These are phyloP conservation scores for Apophysomyces sp. DNA, from an alignment of 371 early-diverging fungal species.

Conservation along the genomic window DNA sequence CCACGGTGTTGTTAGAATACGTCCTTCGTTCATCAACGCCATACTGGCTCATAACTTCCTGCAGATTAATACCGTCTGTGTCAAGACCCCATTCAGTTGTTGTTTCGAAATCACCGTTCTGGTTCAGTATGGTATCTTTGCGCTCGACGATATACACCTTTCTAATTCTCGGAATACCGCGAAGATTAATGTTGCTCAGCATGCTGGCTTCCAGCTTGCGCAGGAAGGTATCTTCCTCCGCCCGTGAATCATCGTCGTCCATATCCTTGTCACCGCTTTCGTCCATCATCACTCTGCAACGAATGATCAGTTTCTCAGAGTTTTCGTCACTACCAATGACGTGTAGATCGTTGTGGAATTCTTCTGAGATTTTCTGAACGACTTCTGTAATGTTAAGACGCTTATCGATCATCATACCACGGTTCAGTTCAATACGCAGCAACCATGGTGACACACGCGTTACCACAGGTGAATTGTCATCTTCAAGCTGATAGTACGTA, in stretches of 20 bases:
- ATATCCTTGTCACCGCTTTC: constrained; percentile 60
- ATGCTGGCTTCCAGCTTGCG: constrained; percentile 83
- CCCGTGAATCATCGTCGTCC: constrained; percentile 64
- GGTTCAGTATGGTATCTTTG: constrained; percentile 56
- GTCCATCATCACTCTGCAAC: constrained; percentile 82
- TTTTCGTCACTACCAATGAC: constrained; percentile 94
- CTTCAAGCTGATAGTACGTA: constrained; percentile 88
- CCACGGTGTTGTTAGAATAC: constrained; percentile 92
- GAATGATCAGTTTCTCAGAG: constrained; percentile 85
- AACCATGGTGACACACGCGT: constrained; percentile 91
- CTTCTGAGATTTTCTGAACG: constrained; percentile 70
- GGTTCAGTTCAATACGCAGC: constrained; percentile 90
- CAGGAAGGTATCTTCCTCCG: constrained; percentile 91
- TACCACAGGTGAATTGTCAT: constrained; percentile 57
- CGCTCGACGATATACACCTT: constrained; percentile 92
- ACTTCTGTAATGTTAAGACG: constrained; percentile 85
- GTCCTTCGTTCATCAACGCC: constrained; percentile 84
- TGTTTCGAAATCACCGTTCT: constrained; percentile 68
- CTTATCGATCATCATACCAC: constrained; percentile 89
- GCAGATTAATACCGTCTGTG: constrained; percentile 96
- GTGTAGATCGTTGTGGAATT: constrained; percentile 74
- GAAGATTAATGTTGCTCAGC: constrained; percentile 83
- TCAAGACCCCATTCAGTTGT: constrained; percentile 88
- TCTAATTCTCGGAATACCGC: constrained; percentile 89
- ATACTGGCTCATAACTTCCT: constrained; percentile 83